Conservation (phyloP, 495 filamentous ascomycete species). For the Venustampulla echinocandica region DNA sequence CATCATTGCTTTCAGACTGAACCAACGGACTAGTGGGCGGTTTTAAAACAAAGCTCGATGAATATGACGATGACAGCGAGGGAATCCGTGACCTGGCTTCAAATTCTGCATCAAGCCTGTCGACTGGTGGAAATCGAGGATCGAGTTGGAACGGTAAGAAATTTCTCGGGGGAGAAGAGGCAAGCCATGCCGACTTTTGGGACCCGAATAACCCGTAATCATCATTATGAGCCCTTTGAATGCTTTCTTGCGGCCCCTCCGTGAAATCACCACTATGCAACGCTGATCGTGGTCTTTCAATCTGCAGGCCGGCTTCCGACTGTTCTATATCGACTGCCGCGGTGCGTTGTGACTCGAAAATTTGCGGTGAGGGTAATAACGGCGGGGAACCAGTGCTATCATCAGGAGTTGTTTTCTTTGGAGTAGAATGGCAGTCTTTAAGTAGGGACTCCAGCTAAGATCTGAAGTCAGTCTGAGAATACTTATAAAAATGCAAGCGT, state of each 20-base stretch:
- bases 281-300: slow-evolving; percentile 78
- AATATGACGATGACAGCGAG: slow-evolving; percentile 65
- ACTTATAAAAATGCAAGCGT: not conserved
- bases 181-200: slow-evolving; percentile 20
- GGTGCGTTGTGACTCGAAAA: slow-evolving; percentile 8
- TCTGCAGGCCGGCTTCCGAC: slow-evolving; percentile 41
- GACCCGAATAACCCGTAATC: slow-evolving; percentile 20
- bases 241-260: slow-evolving; percentile 29
- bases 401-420: slow-evolving; percentile 8
- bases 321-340: slow-evolving; percentile 5
- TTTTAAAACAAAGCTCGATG: slow-evolving; percentile 76
- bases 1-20: slow-evolving; percentile 81
- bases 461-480: not conserved
- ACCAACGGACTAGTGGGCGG: slow-evolving; percentile 88
- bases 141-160: slow-evolving; percentile 33
- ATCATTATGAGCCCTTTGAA: slow-evolving; percentile 3
- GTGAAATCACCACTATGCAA: slow-evolving; percentile 87
- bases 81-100: slow-evolving; percentile 37
- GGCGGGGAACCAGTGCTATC: slow-evolving; percentile 6
- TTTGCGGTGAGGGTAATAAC: slow-evolving; percentile 17
- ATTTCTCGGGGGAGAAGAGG: slow-evolving; percentile 39
- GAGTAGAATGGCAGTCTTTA: slow-evolving; percentile 14
- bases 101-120: slow-evolving; percentile 4
- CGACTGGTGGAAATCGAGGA: slow-evolving; percentile 20
- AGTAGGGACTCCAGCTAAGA: slow-evolving; percentile 15